These are phyloP conservation scores for Anethum foeniculum DNA, from an alignment of 140 eudicot genomes.

Conservation along the genomic window DNA sequence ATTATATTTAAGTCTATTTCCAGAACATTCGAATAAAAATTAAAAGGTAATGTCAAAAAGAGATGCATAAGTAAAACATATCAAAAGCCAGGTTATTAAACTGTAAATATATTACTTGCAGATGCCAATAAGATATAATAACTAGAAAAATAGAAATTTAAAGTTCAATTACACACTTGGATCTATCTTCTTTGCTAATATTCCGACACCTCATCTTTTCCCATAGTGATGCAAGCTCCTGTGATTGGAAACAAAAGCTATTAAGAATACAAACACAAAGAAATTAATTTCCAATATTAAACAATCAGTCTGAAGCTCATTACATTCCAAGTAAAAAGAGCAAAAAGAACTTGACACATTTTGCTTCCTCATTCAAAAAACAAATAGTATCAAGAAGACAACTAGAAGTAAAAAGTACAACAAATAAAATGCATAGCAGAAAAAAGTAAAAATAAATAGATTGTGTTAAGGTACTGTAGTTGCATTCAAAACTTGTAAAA, in stretches of 20 bases:
- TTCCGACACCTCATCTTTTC: constrained; percentile 91
- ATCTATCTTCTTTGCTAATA: constrained; percentile 69
- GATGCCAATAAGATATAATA: neutral
- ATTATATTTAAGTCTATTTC: neutral
- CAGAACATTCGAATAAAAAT: neutral
- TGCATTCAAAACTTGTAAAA: neutral
- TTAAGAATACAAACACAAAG: neutral
- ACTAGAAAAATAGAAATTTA: neutral
- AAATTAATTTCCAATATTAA: neutral
- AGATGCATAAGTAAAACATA: neutral
- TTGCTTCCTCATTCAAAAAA: neutral
- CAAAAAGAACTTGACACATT: neutral
- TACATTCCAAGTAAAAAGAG: neutral
- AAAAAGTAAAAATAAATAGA: neutral
- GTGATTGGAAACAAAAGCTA: neutral
- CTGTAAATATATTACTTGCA: neutral
- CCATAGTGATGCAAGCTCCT: constrained; percentile 95
- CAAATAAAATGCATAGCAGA: neutral
- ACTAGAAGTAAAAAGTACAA: neutral
- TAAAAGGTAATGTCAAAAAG: neutral
- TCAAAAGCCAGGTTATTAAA: neutral
- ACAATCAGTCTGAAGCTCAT: neutral
- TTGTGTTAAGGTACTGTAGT: neutral
- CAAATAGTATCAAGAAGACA: neutral
- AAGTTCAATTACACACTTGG: constrained; percentile 42